Evolutionary conservation across 2,329 filamentous ascomycete species (phyloP).

Genomic region (Fusarium newnesense): DNA sequence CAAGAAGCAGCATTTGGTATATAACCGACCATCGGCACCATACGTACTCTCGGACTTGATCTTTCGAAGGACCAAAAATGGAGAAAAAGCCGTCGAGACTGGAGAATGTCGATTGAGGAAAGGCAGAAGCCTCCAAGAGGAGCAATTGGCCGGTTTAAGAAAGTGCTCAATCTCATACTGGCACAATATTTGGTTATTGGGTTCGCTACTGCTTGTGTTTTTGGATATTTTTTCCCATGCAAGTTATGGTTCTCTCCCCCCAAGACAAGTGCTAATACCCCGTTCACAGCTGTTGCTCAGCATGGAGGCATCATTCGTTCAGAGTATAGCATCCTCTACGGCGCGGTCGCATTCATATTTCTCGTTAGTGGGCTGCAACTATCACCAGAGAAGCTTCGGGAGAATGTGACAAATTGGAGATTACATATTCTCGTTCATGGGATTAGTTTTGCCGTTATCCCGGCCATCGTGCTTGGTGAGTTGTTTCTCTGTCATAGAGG

Average conservation of each 20-base stretch:
- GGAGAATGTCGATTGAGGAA: slow-evolving; percentile 32
- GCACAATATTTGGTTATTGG: slow-evolving; percentile 74
- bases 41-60: background rate
- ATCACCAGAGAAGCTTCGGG: slow-evolving; percentile 67
- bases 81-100: background rate
- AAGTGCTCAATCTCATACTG: slow-evolving; percentile 50
- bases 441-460: slow-evolving; percentile 74
- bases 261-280: slow-evolving; percentile 5
- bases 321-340: slow-evolving; percentile 72
- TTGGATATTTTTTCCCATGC: slow-evolving; percentile 58
- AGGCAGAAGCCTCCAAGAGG: slow-evolving; percentile 12
- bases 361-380: slow-evolving; percentile 77
- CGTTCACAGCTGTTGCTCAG: slow-evolving; percentile 56
- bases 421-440: slow-evolving; percentile 74
- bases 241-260: slow-evolving; percentile 34
- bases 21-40: background rate
- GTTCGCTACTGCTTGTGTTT: slow-evolving; percentile 64
- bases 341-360: slow-evolving; percentile 76
- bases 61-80: background rate
- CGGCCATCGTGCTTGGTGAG: slow-evolving; percentile 68
- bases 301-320: slow-evolving; percentile 62
- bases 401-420: slow-evolving; percentile 73
- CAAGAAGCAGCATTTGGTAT: background rate
- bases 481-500: background rate
- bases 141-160: slow-evolving; percentile 27